These are phyloP conservation scores for Mollisiaceae sp. DNA, from an alignment of 2,329 filamentous ascomycete genomes.

Conservation along the genomic window DNA sequence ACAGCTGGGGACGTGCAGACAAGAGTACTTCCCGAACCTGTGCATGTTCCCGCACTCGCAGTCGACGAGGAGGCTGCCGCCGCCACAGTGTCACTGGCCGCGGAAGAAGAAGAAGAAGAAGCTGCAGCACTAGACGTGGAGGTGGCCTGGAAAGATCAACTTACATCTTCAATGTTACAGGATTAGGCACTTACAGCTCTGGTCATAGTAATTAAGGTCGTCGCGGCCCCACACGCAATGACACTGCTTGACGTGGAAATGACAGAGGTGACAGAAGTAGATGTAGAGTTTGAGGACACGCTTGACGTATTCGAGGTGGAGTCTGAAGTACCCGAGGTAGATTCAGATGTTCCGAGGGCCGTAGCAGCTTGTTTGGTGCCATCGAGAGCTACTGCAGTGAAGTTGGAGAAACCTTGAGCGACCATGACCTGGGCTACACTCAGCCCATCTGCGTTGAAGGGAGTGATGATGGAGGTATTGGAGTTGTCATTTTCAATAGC, in stretches of 20 bases:
- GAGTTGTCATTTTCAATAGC: slow-evolving; percentile 66
- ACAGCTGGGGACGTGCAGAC: slow-evolving; percentile 22
- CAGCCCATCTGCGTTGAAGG: slow-evolving; percentile 64
- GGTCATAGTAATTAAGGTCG: slow-evolving; percentile 34
- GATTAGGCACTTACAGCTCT: slow-evolving; percentile 16
- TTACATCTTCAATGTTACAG: background rate
- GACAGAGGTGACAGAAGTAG: slow-evolving; percentile 7
- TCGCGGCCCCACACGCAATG: slow-evolving; percentile 25
- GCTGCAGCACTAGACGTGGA: slow-evolving; percentile 15
- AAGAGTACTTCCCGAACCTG: slow-evolving; percentile 31
- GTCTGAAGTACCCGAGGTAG: slow-evolving; percentile 19
- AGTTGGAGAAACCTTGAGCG: slow-evolving; percentile 67
- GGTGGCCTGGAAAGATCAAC: background rate
- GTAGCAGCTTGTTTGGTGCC: slow-evolving; percentile 45
- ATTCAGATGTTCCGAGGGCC: slow-evolving; percentile 25
- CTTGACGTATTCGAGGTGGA: slow-evolving; percentile 20
- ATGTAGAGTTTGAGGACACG: slow-evolving; percentile 5
- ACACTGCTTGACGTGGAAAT: background rate
- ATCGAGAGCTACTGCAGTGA: slow-evolving; percentile 52
- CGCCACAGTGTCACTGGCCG: slow-evolving; percentile 9
- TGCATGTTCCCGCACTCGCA: slow-evolving; percentile 23
- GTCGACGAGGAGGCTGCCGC: slow-evolving; percentile 16
- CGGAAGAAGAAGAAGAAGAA: slow-evolving; percentile 27
- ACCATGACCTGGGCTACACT: slow-evolving; percentile 68
- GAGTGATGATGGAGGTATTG: slow-evolving; percentile 53